These are phyloP conservation scores for Coccinonectria pachysandricola DNA, from an alignment of 2,329 filamentous ascomycete genomes.

Conservation along the genomic window DNA sequence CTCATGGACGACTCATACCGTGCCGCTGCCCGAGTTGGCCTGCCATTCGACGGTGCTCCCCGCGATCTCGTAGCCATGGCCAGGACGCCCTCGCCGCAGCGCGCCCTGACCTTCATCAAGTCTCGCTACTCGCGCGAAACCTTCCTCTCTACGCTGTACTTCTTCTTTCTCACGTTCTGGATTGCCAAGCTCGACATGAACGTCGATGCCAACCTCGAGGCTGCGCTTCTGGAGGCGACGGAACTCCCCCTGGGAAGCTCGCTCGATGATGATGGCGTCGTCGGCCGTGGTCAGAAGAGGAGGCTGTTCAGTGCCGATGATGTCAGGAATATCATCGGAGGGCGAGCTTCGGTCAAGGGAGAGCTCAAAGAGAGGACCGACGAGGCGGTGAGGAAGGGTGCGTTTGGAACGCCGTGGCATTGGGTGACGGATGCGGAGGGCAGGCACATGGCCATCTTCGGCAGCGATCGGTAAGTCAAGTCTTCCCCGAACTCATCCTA, in stretches of 20 bases:
- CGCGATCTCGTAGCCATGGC: conserved; percentile 32
- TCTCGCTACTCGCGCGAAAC: conserved; percentile 35
- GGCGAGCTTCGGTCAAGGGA: conserved; percentile 35
- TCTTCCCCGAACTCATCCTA: too few relatives aligned
- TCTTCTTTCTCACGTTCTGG: conserved; percentile 54
- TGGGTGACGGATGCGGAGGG: conserved; percentile 52
- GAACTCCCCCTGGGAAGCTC: conserved; percentile 14
- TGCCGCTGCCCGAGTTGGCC: conserved; percentile 27
- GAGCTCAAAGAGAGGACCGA: conserved; percentile 47
- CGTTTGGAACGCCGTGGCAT: conserved; percentile 70
- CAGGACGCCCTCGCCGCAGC: conserved; percentile 46
- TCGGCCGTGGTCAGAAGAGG: conserved; percentile 7
- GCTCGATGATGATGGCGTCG: too few relatives aligned
- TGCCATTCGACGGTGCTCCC: conserved; percentile 27
- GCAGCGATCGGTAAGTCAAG: conserved; percentile 51
- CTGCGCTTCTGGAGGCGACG: conserved; percentile 24
- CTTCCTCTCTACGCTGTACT: conserved; percentile 43
- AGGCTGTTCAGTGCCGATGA: conserved; percentile 41
- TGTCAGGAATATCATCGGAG: conserved; percentile 44
- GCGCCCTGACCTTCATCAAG: conserved; percentile 58
- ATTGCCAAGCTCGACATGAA: conserved; percentile 48
- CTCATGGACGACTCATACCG: conserved; percentile 32
- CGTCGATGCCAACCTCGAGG: conserved; percentile 41
- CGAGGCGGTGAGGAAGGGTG: conserved; percentile 52
- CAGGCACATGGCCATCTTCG: conserved; percentile 60